Percentiles rank a stretch among this genome's conserved stretches.
Evolutionary conservation across 306 rosid species (phyloP).

Genomic region (Medicago ruthenica): DNA sequence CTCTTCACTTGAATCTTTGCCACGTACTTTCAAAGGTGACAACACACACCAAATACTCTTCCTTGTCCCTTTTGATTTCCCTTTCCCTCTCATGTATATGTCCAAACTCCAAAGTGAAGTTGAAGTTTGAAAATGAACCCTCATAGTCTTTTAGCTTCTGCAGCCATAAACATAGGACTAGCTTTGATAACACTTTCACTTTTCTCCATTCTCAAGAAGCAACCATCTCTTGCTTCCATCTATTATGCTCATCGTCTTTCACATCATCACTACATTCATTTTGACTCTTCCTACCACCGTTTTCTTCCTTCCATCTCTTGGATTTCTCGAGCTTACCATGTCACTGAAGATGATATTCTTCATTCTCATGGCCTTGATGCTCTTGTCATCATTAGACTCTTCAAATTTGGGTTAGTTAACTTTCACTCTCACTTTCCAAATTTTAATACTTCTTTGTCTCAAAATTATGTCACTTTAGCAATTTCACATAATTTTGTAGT

Average conservation of each 20-base stretch:
- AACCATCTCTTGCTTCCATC: constrained; percentile 65
- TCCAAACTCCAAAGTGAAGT: neutral
- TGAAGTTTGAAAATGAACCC: constrained; percentile 57
- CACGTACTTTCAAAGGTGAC: constrained; percentile 55
- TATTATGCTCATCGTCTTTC: constrained; percentile 80
- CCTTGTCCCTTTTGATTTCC: neutral
- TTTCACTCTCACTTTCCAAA: neutral
- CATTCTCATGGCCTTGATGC: constrained; percentile 76
- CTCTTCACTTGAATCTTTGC: constrained; percentile 38
- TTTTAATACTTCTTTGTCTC: too few relatives aligned
- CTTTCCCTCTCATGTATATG: neutral
- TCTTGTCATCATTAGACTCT: constrained; percentile 76
- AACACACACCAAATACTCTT: neutral
- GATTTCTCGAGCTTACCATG: constrained; percentile 63
- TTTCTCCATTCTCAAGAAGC: constrained; percentile 82
- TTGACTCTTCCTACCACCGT: constrained; percentile 46
- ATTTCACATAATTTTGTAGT: too few relatives aligned
- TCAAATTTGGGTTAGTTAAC: constrained; percentile 80
- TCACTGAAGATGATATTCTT: constrained; percentile 70
- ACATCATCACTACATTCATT: constrained; percentile 35
- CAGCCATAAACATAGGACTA: constrained; percentile 78
- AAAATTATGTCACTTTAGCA: too few relatives aligned
- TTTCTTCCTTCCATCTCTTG: constrained; percentile 73
- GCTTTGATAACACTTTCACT: constrained; percentile 73
- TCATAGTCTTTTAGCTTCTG: constrained; percentile 77